Base-by-base conservation (phyloP, 2,329 filamentous ascomycete species). In the Diaporthe sp. region DNA sequence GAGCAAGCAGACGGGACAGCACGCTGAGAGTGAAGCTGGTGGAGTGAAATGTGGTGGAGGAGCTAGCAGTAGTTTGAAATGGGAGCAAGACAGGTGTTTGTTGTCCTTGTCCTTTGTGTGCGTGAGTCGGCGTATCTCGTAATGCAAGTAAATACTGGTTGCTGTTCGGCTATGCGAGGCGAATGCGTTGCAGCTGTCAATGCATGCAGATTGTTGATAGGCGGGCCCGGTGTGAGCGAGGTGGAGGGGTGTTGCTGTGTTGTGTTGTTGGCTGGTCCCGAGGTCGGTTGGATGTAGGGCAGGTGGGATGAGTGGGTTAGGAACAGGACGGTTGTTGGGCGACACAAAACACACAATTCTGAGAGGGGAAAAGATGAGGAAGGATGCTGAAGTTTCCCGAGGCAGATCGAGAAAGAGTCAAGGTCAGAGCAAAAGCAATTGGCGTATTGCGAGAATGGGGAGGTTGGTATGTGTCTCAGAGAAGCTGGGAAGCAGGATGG, bases 381-480 rank as follows among this genome's bases (percentile, higher is more conserved):
- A 49, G 42, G 70, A 60, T 44, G 53, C 28, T 53, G 70, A 42
- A 25, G 37, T 44, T 53, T 42, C 42, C 44, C 22, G 34, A 61
- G 71, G 51, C 17, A 53, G 65, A 39, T 53, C 13, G 47, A n/a
- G 31, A 39, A 39, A 68, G 49, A 68, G 49, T 28, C 60, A 22
- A 65, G 39, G 65, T 55, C 65, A 42, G 37, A 58, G 51, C 71
- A 72, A 63, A 63, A 60, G 31, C 57, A 72, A 65, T 65, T 63
- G 71, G 71, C 58, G 57, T 72, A 72, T 53, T 53, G 51, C 47
- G 58, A 73, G 71, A 73, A 73, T 65, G 58, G n/a, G 58, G 71
- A 73, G 71, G 71, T 73, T 73, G 71, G 71, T 65, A 44, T 65
- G 65, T 53, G 65, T 68, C 65, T 68, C 65, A 68, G 65, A 55